These are phyloP conservation scores for Plasmodium yoelii DNA, from an alignment of 169 alveolate genomes.

Conservation along the genomic window DNA sequence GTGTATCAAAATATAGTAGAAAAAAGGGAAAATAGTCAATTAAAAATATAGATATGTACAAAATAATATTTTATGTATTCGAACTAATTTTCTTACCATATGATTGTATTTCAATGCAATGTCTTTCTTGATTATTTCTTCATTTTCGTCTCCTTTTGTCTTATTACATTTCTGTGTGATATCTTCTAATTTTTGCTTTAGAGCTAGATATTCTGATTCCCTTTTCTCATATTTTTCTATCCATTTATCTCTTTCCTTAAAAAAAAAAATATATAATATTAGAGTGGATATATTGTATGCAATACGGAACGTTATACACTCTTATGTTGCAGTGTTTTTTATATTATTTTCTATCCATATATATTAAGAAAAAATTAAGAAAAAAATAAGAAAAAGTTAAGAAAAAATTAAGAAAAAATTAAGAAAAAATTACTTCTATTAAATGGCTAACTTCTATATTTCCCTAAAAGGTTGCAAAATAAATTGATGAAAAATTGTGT, in stretches of 20 bases:
- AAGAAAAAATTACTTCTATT: constrained; percentile 21
- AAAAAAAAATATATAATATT: not conserved
- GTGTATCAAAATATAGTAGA: too few species aligned
- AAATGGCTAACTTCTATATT: constrained; percentile 18
- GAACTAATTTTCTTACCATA: constrained; percentile 24
- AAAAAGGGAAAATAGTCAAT: too few species aligned
- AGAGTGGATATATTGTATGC: too few species aligned
- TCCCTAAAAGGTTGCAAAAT: constrained; percentile 27
- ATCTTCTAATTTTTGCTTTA: constrained; percentile 22
- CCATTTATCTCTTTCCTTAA: constrained; percentile 73
- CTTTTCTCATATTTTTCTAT: constrained; percentile 31
- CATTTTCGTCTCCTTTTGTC: constrained; percentile 5
- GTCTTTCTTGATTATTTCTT: constrained; percentile 16
- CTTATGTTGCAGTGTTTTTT: too few species aligned
- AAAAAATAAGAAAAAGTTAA: not conserved
- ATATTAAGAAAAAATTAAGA: not conserved
- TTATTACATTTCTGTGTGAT: constrained; percentile 4
- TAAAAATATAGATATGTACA: too few species aligned
- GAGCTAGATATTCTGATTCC: constrained; percentile 20
- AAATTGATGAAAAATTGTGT: constrained; percentile 14
- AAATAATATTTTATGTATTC: too few species aligned
- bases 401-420: not conserved
- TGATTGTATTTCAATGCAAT: constrained; percentile 30
- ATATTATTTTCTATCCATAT: too few species aligned
- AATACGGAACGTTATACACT: too few species aligned